Base-by-base conservation (phyloP, 2,329 filamentous ascomycete genomes). In the Botrytis elliptica region DNA sequence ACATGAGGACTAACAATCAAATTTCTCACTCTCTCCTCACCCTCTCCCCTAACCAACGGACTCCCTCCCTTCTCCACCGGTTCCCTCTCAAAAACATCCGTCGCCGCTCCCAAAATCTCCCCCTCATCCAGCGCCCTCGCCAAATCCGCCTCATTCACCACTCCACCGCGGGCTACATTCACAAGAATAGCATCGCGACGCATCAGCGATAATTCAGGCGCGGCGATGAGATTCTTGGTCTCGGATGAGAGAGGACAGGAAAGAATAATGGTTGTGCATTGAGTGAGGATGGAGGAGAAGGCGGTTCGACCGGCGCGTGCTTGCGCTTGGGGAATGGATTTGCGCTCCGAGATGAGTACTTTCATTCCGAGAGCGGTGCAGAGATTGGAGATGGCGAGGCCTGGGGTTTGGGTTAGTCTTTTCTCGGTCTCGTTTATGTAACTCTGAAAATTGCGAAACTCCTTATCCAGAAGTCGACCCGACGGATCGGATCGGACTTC, bases 1-100 rank as follows among this genome's bases (percentile, higher is more conserved):
- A 70, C 52, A 44, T 59, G 67, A 29, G 67, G 52, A 44, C 66
- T 70, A 20, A 70, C 67, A 33, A 60, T 70, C 38, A 70, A 25
- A 60, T 60, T 57, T 38, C 38, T 42, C 3, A 70, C 67, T 5
- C 55, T 60, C 52, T 25, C 10, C 3, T 55, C 46, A 0, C 46
- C 46, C 22, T 68, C 52, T 1, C 6, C 38, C 22, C 67, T 70
- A 4, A 68, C n/a, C 36, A 70, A 70, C 33, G 29, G 22, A 70
- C 36, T 44, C 3, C 33, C 40, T 6, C 49, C 40, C n/a, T 7
- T 60, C 67, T 57, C 55, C 33, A 44, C 52, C 10, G 67, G 52
- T 7, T 70, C 67, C 38, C 4, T 60, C n/a, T 33, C 40, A 44
- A 70, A 70, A 25, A 70, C 52, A 70, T 55, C 67, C 55, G 52